phyloP scores from a whole-genome alignment of 2,329 filamentous ascomycete genomes.

The Lasiodiplodia hormozganensis region DNA sequence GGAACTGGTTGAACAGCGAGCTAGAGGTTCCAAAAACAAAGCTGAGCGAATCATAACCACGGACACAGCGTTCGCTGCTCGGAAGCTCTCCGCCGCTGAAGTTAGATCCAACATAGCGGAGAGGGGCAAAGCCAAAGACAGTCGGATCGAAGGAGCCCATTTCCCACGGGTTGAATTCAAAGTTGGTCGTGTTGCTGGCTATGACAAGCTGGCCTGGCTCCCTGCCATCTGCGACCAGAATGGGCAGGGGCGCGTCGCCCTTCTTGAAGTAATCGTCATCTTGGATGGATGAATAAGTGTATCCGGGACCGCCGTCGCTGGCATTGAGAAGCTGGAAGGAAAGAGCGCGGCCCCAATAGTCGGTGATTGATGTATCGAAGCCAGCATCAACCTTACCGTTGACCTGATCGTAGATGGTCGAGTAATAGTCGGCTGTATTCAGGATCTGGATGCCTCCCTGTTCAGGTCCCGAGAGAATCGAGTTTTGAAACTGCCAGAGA shows the following conservation, averaged over 20 bases:
- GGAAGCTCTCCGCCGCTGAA: constrained; percentile 69
- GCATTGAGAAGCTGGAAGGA: constrained; percentile 85
- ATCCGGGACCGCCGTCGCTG: constrained; percentile 73
- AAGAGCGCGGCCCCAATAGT: constrained; percentile 87
- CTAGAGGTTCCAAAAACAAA: constrained; percentile 88
- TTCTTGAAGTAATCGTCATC: constrained; percentile 66
- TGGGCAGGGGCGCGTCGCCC: constrained; percentile 72
- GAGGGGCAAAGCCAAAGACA: constrained; percentile 72
- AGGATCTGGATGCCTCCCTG: constrained; percentile 60
- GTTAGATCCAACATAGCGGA: constrained; percentile 74
- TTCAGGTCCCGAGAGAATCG: constrained; percentile 65
- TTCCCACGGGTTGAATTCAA: constrained; percentile 81
- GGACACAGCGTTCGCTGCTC: constrained; percentile 67
- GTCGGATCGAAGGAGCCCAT: constrained; percentile 79
- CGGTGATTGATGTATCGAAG: constrained; percentile 75
- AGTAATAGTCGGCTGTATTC: constrained; percentile 67
- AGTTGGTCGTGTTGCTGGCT: constrained; percentile 75
- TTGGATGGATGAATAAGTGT: constrained; percentile 83
- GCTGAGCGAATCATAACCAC: constrained; percentile 82
- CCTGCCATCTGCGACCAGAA: constrained; percentile 74
- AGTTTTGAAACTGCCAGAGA: constrained; percentile 69
- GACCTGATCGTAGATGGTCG: constrained; percentile 65
- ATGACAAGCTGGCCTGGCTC: constrained; percentile 67
- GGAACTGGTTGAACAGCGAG: constrained; percentile 80
- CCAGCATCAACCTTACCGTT: constrained; percentile 67